A percentile compares a stretch with the other conserved stretches of the same genome.
These are phyloP conservation scores for Metarhizium sp. DNA, from an alignment of 2,329 filamentous ascomycete species.

Conservation along the genomic window DNA sequence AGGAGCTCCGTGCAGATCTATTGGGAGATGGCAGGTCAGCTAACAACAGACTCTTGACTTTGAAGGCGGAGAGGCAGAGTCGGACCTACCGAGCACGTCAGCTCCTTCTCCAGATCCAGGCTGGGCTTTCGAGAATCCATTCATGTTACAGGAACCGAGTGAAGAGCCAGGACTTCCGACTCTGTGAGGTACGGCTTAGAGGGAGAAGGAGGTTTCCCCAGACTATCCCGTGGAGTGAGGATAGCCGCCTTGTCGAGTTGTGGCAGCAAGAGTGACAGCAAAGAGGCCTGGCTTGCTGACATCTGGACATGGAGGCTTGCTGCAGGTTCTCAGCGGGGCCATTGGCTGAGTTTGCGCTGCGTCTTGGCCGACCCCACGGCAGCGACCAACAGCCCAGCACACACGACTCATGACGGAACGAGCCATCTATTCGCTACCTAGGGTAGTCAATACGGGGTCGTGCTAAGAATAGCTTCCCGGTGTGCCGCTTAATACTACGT, in stretches of 20 bases:
- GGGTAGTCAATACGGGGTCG: background rate
- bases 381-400: background rate
- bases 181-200: background rate
- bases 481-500: too few relatives aligned
- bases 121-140: conserved; percentile 44
- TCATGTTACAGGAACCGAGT: conserved; percentile 17
- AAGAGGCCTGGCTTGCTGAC: too few relatives aligned
- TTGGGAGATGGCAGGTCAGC: background rate
- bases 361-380: background rate
- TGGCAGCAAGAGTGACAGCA: background rate
- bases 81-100: conserved; percentile 77
- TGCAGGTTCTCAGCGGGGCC: background rate
- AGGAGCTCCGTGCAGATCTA: conserved; percentile 96
- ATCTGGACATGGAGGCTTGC: background rate
- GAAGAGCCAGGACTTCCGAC: background rate
- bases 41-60: background rate
- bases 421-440: background rate
- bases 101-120: conserved; percentile 80
- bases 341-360: background rate
- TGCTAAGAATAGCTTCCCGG: background rate
- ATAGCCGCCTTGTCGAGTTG: background rate
- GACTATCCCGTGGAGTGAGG: too few relatives aligned
- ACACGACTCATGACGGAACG: too few relatives aligned
- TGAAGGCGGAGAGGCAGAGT: background rate
- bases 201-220: background rate